Evolutionary conservation across 106 monocot genomes (phyloP).

Genomic region (Ottelia alismoides): DNA sequence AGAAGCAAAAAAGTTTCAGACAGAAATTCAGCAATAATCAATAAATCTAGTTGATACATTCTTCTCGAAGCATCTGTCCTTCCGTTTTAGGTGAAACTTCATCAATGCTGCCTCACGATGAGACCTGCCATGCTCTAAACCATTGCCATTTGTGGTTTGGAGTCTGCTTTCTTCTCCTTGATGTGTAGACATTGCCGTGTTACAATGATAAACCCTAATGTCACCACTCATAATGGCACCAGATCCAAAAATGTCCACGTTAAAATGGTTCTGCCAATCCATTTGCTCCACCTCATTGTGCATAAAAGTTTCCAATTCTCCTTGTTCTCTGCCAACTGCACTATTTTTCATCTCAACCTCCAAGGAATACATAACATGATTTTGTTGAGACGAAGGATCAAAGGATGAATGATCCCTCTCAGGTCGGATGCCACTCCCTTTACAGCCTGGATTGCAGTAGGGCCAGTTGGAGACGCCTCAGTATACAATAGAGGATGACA

Average conservation of each 20-base stretch:
- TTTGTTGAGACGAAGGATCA: neutral
- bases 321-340: neutral
- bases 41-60: conserved; percentile 31
- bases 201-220: neutral
- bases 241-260: neutral
- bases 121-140: conserved; percentile 1
- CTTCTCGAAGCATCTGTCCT: conserved; percentile 85
- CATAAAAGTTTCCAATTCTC: neutral
- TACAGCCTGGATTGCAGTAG: neutral
- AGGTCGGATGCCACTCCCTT: neutral
- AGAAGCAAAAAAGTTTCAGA: neutral
- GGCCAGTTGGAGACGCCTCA: conserved; percentile 12
- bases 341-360: neutral
- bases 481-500: conserved; percentile 18
- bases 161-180: neutral
- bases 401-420: neutral
- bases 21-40: neutral
- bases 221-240: neutral
- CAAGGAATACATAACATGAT: neutral
- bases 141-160: conserved; percentile 1
- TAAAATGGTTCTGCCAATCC: neutral
- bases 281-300: neutral
- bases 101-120: conserved; percentile 45
- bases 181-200: conserved; percentile 2
- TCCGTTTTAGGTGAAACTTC: conserved; percentile 83